Percentiles rank a stretch among this genome's conserved stretches.
Evolutionary conservation across 306 rosid species (phyloP).

Genomic region (Castanospermum australe): DNA sequence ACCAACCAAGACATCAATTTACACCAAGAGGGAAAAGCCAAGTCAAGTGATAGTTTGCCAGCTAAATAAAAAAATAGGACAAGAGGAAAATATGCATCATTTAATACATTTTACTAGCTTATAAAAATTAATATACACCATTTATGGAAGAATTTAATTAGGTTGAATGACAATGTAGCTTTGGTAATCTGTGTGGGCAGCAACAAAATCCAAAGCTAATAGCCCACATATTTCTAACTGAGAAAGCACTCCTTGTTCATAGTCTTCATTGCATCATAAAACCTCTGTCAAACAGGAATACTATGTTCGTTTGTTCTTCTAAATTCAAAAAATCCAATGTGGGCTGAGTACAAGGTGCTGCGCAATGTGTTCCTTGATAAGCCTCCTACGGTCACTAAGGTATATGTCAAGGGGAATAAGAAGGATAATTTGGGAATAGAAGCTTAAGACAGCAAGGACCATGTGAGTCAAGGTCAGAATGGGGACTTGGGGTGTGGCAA

Average conservation of each 20-base stretch:
- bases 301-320: background rate
- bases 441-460: no score
- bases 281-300: background rate
- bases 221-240: background rate
- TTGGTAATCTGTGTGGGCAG: background rate
- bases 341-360: background rate
- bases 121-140: background rate
- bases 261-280: background rate
- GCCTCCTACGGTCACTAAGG: no score
- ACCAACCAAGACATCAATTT: background rate
- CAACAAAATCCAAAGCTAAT: background rate
- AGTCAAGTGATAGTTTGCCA: constrained; percentile 7
- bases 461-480: no score
- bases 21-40: background rate
- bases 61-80: background rate
- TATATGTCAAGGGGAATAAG: no score
- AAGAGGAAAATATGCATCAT: background rate
- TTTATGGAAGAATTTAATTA: no score
- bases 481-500: no score
- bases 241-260: background rate
- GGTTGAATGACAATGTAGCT: background rate
- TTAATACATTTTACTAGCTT: background rate
- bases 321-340: background rate
- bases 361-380: background rate
- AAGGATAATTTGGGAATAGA: no score